Evolutionary conservation across 768 basidiomycete genomes (phyloP).

Genomic region (Boletus rex-veris): DNA sequence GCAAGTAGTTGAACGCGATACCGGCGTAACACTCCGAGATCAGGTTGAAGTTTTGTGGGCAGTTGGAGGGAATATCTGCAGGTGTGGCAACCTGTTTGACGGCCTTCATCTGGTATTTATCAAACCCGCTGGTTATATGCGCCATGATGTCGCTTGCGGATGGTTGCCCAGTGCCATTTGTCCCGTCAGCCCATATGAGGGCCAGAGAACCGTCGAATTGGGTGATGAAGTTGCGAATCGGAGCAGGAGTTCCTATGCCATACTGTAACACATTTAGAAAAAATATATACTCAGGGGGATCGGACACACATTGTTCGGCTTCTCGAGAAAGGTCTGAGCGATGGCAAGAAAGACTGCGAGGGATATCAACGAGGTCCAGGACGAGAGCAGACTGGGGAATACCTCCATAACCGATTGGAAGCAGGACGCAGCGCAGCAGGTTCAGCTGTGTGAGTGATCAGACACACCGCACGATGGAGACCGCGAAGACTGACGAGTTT

Average conservation of each 20-base stretch:
- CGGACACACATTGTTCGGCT: conserved; percentile 53
- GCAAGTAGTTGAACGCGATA: conserved; percentile 58
- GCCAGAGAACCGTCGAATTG: conserved; percentile 51
- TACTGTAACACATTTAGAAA: conserved; percentile 37
- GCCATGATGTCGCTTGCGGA: conserved; percentile 59
- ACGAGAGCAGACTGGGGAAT: not conserved
- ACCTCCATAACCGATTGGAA: conserved; percentile 60
- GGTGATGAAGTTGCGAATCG: conserved; percentile 44
- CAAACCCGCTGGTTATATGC: conserved; percentile 53
- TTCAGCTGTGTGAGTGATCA: conserved; percentile 43
- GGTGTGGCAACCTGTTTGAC: conserved; percentile 49
- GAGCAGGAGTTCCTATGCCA: conserved; percentile 57
- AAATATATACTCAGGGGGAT: not conserved
- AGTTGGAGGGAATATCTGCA: conserved; percentile 49
- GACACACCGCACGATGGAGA: not conserved
- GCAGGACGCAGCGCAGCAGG: conserved; percentile 55
- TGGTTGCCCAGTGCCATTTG: conserved; percentile 52
- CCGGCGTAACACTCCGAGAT: conserved; percentile 70
- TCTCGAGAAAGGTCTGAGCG: conserved; percentile 57
- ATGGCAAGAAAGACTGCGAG: conserved; percentile 52
- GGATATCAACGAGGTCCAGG: not conserved
- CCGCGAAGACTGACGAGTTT: conserved; percentile 46
- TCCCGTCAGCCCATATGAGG: conserved; percentile 68
- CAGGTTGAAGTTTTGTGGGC: conserved; percentile 72
- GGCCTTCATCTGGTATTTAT: conserved; percentile 40